Evolutionary conservation across 2,329 filamentous ascomycete species (phyloP).

Genomic region (Ophioceras dolichostomum): DNA sequence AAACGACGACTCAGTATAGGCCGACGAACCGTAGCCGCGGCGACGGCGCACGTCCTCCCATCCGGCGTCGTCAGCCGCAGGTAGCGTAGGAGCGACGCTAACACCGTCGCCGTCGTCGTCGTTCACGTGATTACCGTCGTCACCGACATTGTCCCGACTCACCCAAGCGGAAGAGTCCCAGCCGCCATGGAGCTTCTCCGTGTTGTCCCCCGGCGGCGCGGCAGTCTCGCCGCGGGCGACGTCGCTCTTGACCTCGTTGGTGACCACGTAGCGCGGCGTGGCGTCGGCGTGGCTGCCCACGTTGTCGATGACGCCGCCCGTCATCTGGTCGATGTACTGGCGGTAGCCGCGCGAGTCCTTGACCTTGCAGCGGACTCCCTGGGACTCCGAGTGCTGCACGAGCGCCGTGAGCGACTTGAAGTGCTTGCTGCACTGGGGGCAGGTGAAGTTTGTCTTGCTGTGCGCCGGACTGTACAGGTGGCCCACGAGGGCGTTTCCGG

Average conservation of each 20-base stretch:
- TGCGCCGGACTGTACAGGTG: conserved; percentile 35
- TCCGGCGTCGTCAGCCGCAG: too few relatives aligned
- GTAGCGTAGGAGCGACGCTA: too few relatives aligned
- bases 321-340: conserved; percentile 24
- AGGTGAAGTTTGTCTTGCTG: conserved; percentile 20
- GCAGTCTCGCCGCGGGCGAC: too few relatives aligned
- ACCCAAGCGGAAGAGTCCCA: too few relatives aligned
- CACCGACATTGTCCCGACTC: too few relatives aligned
- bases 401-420: conserved; percentile 30
- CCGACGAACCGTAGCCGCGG: too few relatives aligned
- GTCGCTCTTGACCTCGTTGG: conserved; percentile 2
- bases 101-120: too few relatives aligned
- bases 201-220: too few relatives aligned
- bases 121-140: too few relatives aligned
- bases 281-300: conserved; percentile 19
- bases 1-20: too few relatives aligned
- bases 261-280: conserved; percentile 19
- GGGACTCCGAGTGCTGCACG: conserved; percentile 35
- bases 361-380: conserved; percentile 26
- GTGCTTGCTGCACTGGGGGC: conserved; percentile 28
- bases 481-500: conserved; percentile 14
- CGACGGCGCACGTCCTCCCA: too few relatives aligned
- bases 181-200: too few relatives aligned
- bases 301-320: conserved; percentile 23
- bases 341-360: conserved; percentile 26